phyloP scores from a whole-genome alignment of 441 rosid species.

The Croton setiger region DNA sequence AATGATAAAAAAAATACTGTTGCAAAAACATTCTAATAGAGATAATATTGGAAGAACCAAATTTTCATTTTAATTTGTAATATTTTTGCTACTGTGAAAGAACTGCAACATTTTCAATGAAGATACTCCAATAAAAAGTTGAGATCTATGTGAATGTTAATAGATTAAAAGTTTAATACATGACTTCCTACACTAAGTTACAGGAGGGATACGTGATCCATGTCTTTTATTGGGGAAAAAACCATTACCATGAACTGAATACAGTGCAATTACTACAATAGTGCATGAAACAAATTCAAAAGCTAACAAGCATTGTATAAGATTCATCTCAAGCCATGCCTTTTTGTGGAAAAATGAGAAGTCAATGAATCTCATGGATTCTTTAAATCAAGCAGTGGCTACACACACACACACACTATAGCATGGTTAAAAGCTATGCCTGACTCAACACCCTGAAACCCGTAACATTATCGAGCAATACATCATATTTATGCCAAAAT shows the following conservation, averaged over 20 bases:
- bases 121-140: neutral
- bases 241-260: neutral
- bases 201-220: too few relatives aligned
- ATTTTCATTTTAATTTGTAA: neutral
- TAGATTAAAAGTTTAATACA: too few relatives aligned
- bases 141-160: neutral
- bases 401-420: too few relatives aligned
- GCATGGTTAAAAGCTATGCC: neutral
- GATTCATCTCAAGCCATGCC: neutral
- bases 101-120: neutral
- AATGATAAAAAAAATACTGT: neutral
- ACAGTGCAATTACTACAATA: neutral
- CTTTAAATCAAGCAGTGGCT: neutral
- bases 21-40: neutral
- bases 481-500: neutral
- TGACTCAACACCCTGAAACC: neutral
- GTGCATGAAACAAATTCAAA: neutral
- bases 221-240: neutral
- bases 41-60: neutral
- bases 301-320: neutral
- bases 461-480: neutral
- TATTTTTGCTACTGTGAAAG: neutral
- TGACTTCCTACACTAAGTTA: too few relatives aligned
- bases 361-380: neutral
- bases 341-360: neutral